Evolutionary conservation across 2,329 filamentous ascomycete genomes (phyloP).

Genomic region (Penicillium sumatraense): DNA sequence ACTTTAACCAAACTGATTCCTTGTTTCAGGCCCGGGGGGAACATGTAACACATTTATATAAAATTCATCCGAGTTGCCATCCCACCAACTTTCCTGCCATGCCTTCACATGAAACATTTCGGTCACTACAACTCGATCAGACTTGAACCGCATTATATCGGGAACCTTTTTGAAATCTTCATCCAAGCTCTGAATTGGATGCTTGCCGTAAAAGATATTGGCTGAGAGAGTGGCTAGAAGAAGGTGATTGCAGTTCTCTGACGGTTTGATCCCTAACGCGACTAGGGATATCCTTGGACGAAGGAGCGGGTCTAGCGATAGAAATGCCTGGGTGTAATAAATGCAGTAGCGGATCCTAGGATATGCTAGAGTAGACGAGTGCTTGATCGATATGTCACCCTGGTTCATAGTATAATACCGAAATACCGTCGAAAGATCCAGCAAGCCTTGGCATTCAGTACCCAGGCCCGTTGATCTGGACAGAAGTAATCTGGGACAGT

Average conservation of each 20-base stretch:
- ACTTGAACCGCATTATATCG: neutral
- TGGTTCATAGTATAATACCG: neutral
- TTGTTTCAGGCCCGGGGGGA: neutral
- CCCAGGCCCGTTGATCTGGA: neutral
- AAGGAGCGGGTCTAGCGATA: too few relatives aligned
- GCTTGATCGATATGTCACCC: neutral
- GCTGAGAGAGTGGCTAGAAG: neutral
- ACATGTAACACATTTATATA: neutral
- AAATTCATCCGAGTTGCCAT: neutral
- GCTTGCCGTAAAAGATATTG: neutral
- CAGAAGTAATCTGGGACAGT: neutral
- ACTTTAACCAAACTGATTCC: neutral
- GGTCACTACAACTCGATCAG: neutral
- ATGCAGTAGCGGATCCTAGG: neutral
- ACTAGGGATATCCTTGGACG: too few relatives aligned
- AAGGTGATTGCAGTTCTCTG: too few relatives aligned
- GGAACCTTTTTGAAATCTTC: neutral
- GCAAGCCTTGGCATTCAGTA: neutral
- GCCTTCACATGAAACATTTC: neutral
- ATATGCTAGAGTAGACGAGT: neutral
- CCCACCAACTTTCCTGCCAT: neutral
- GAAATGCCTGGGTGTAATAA: too few relatives aligned
- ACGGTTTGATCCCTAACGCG: too few relatives aligned
- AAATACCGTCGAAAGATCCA: neutral
- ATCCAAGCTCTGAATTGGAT: neutral